phyloP scores from a whole-genome alignment of 2,329 filamentous ascomycete species.

The Penicillium glabrum region DNA sequence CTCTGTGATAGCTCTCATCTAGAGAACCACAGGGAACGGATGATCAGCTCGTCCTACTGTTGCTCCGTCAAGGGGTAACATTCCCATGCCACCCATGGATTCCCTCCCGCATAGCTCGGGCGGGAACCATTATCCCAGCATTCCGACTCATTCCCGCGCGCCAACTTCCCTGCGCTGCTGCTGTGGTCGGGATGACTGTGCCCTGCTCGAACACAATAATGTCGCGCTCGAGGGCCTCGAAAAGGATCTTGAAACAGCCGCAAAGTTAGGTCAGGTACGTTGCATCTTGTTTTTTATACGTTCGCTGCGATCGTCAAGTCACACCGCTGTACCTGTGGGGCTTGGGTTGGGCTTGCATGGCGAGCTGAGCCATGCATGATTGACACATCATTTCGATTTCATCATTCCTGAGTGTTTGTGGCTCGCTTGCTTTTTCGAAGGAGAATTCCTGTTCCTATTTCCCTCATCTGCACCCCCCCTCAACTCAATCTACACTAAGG shows the following conservation, averaged over 20 bases:
- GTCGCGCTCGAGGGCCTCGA: conserved; percentile 77
- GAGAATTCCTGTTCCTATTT: neutral
- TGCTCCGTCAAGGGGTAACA: conserved; percentile 30
- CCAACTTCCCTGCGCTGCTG: conserved; percentile 62
- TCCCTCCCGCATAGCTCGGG: conserved; percentile 25
- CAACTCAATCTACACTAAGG: neutral
- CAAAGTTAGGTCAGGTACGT: conserved; percentile 88
- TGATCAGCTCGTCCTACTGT: conserved; percentile 20
- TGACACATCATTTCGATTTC: conserved; percentile 15
- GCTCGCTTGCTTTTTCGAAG: conserved; percentile 7
- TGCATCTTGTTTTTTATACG: conserved; percentile 9
- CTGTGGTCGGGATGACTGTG: conserved; percentile 78
- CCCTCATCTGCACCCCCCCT: neutral
- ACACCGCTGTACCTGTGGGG: neutral
- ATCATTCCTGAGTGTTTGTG: conserved; percentile 16
- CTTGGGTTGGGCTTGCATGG: neutral
- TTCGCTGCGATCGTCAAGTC: conserved; percentile 1
- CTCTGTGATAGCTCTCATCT: conserved; percentile 9
- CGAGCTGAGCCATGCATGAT: conserved; percentile 21
- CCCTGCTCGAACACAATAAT: conserved; percentile 78
- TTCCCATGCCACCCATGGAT: conserved; percentile 30
- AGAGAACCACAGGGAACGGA: conserved; percentile 5
- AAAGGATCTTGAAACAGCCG: conserved; percentile 82
- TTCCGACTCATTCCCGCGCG: conserved; percentile 31
- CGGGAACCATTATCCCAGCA: conserved; percentile 23